Conservation (phyloP, 495 filamentous ascomycete genomes). For the Bombardia bombarda region DNA sequence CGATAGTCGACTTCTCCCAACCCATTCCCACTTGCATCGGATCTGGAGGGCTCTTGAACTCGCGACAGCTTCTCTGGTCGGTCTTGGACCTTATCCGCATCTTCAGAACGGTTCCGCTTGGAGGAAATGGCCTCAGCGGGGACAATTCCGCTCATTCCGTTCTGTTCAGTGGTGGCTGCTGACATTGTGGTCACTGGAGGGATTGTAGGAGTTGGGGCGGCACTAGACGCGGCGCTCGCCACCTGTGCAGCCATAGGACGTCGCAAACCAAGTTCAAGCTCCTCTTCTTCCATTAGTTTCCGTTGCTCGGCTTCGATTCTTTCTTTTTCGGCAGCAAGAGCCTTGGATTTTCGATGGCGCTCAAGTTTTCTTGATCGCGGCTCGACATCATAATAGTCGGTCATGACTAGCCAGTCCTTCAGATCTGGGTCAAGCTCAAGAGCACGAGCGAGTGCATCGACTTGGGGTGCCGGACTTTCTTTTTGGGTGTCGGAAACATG, state of each 20-base stretch:
- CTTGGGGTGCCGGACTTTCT: background rate
- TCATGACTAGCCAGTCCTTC: constrained; percentile 53
- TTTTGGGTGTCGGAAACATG: no score
- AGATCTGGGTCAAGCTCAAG: constrained; percentile 36
- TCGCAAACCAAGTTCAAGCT: constrained; percentile 12
- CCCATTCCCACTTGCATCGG: background rate
- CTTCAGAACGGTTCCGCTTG: constrained; percentile 6
- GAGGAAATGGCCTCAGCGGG: background rate
- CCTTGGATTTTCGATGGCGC: constrained; percentile 35
- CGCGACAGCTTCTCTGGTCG: constrained; percentile 8
- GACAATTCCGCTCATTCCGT: background rate
- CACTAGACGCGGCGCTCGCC: constrained; percentile 3
- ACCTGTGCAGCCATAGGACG: constrained; percentile 1
- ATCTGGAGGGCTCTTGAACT: background rate
- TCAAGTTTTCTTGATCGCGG: constrained; percentile 39
- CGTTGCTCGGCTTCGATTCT: constrained; percentile 29
- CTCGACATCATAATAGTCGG: constrained; percentile 46
- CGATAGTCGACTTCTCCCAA: background rate
- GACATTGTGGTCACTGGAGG: background rate
- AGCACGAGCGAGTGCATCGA: constrained; percentile 11
- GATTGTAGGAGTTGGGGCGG: constrained; percentile 6
- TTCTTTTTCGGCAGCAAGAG: constrained; percentile 31
- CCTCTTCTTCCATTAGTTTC: constrained; percentile 23
- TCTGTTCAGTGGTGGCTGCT: background rate
- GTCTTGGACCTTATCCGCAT: background rate